phyloP scores from a whole-genome alignment of 495 filamentous ascomycete species.

The Penicillium diatomitis region DNA sequence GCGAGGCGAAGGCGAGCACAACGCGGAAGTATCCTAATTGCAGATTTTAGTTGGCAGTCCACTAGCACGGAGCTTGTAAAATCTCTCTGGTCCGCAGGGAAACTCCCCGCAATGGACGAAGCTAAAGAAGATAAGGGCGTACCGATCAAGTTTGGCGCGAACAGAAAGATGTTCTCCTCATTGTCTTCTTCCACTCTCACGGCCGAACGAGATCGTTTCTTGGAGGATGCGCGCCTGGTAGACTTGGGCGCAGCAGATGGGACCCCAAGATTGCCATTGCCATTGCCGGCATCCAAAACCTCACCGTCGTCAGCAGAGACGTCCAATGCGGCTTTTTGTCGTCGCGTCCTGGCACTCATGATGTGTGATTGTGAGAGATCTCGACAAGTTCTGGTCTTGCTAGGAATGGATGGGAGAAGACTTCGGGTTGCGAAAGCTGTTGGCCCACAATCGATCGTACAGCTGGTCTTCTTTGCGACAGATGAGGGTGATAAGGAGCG shows the following conservation, averaged over 20 bases:
- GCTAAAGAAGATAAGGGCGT: constrained; percentile 12
- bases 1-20: constrained; percentile 78
- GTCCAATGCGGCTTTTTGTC: constrained; percentile 34
- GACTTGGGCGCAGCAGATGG: constrained; percentile 13
- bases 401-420: background rate
- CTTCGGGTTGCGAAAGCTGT: constrained; percentile 1
- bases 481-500: constrained; percentile 8
- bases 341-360: constrained; percentile 36
- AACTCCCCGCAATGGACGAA: background rate
- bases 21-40: constrained; percentile 78
- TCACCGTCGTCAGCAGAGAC: constrained; percentile 28
- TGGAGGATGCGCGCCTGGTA: constrained; percentile 13
- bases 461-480: background rate
- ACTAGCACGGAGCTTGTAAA: too few species aligned
- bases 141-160: constrained; percentile 93
- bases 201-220: constrained; percentile 17
- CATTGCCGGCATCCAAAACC: constrained; percentile 22
- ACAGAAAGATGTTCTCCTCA: constrained; percentile 89
- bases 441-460: background rate
- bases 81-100: background rate
- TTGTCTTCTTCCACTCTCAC: constrained; percentile 20
- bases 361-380: constrained; percentile 4
- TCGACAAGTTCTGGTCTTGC: too few species aligned
- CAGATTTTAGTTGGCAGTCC: background rate
- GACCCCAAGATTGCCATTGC: constrained; percentile 4